phyloP scores from a whole-genome alignment of 140 eudicot genomes.

The Cichorium intybus region DNA sequence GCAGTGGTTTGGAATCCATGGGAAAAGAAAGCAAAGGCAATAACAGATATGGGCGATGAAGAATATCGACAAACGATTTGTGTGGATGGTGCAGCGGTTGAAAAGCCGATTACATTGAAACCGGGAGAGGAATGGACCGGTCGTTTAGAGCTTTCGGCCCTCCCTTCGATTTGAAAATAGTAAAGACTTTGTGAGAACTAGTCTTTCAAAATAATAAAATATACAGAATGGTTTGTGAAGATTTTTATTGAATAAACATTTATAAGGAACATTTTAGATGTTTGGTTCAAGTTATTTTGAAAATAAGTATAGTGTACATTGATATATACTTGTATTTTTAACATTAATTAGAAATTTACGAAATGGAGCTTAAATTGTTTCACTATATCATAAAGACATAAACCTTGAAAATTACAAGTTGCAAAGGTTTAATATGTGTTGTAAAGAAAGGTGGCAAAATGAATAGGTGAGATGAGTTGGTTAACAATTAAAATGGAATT shows the following conservation, averaged over 20 bases:
- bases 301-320: neutral
- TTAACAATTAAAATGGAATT: too few species aligned
- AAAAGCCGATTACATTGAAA: constrained; percentile 71
- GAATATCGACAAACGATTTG: constrained; percentile 87
- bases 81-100: constrained; percentile 91
- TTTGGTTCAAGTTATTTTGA: neutral
- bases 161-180: constrained; percentile 33
- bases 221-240: neutral
- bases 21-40: constrained; percentile 75
- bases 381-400: neutral
- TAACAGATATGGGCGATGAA: constrained; percentile 79
- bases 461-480: too few species aligned
- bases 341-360: too few species aligned
- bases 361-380: too few species aligned
- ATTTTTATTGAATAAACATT: neutral
- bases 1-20: constrained; percentile 98
- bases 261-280: neutral
- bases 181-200: neutral
- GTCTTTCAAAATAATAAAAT: neutral
- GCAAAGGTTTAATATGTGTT: neutral
- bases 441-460: neutral
- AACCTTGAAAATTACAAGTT: neutral
- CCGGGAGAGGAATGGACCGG: constrained; percentile 94
- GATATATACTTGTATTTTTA: neutral
- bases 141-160: constrained; percentile 62